These are phyloP conservation scores for Suhomyces bolitotheri DNA, from an alignment of 1,139 yeast genomes.

Conservation along the genomic window DNA sequence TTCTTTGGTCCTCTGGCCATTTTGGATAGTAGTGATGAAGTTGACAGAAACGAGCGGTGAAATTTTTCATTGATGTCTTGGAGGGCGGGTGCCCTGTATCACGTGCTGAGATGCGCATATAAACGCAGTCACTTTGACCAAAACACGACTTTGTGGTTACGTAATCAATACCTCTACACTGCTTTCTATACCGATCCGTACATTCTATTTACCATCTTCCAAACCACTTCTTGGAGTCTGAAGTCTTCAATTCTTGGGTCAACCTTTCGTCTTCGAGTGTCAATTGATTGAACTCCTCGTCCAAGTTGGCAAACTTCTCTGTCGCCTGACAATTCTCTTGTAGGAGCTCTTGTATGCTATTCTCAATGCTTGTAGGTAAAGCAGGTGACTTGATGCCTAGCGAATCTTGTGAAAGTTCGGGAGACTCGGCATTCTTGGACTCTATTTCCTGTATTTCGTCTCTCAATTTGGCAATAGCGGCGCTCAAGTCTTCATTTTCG, in stretches of 20 bases:
- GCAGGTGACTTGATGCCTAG: constrained; percentile 27
- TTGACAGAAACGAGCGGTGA: constrained; percentile 1
- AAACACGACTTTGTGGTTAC: no score
- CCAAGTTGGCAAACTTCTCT: constrained; percentile 55
- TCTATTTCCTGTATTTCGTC: constrained; percentile 55
- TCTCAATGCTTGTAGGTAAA: constrained; percentile 44
- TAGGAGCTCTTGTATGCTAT: constrained; percentile 49
- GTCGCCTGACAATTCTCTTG: constrained; percentile 56
- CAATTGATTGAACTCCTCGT: constrained; percentile 44
- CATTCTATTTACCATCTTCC: constrained; percentile 23
- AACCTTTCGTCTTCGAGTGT: constrained; percentile 30
- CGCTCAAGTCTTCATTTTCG: constrained; percentile 67
- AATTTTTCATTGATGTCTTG: constrained; percentile 4
- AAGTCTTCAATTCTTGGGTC: constrained; percentile 27
- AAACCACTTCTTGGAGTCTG: constrained; percentile 36
- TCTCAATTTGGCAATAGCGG: constrained; percentile 60
- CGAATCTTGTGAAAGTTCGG: constrained; percentile 11
- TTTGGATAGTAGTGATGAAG: constrained; percentile 4
- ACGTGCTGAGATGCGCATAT: not conserved
- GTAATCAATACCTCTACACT: no score
- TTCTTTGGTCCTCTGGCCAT: constrained; percentile 53
- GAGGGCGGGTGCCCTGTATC: not conserved
- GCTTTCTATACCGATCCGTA: no score
- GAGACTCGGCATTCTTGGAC: constrained; percentile 29
- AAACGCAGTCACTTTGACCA: not conserved